Evolutionary conservation across 441 rosid species (phyloP).

Genomic region (Bocquillonia castaneifolia): DNA sequence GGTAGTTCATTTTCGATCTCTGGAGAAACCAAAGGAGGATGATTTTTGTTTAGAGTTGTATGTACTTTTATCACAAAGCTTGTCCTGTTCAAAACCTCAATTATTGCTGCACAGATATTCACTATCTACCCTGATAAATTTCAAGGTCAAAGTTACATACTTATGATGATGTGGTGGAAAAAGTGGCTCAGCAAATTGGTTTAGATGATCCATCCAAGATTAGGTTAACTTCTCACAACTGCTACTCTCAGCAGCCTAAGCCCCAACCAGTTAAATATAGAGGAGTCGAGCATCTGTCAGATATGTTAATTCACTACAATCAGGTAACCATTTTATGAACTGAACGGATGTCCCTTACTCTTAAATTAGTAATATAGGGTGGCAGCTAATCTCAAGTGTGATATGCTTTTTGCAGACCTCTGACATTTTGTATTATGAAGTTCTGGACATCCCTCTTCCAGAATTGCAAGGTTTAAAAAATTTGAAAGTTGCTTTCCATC

Average conservation of each 20-base stretch:
- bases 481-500: constrained; percentile 86
- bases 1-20: constrained; percentile 80
- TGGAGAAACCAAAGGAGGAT: constrained; percentile 90
- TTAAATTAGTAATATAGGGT: background rate
- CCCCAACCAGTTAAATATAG: constrained; percentile 85
- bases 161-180: constrained; percentile 86
- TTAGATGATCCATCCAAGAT: constrained; percentile 84
- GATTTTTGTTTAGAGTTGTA: constrained; percentile 83
- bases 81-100: background rate
- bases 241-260: constrained; percentile 97
- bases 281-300: constrained; percentile 76
- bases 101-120: constrained; percentile 15
- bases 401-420: constrained; percentile 54
- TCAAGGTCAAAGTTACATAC: constrained; percentile 78
- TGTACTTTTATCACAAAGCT: constrained; percentile 30
- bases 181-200: constrained; percentile 74
- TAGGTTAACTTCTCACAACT: constrained; percentile 91
- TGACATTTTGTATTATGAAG: constrained; percentile 91
- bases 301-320: constrained; percentile 88
- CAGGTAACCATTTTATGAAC: constrained; percentile 49
- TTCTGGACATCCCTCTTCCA: constrained; percentile 93
- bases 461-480: constrained; percentile 91
- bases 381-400: constrained; percentile 15
- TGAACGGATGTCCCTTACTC: constrained; percentile 16
- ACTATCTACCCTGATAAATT: constrained; percentile 22